Percentiles rank a stretch among this genome's conserved stretches.
Conservation (phyloP, 345 rosid species). For the Clarkia xantiana region DNA sequence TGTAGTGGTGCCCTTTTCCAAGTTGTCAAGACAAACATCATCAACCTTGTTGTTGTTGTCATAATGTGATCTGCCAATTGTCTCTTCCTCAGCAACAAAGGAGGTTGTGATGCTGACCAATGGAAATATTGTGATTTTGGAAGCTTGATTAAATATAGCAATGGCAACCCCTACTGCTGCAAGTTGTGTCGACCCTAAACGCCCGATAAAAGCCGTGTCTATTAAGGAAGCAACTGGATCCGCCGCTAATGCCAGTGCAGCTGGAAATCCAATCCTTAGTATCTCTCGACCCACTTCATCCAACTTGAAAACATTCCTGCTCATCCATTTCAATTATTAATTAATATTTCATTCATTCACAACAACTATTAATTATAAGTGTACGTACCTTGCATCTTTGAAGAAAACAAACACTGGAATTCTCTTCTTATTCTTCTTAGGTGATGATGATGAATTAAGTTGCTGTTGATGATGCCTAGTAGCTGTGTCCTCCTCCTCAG, state of each 20-base stretch:
- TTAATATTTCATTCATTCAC: background rate
- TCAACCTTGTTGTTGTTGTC: conserved; percentile 10
- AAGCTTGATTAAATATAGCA: conserved; percentile 94
- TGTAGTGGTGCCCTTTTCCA: conserved; percentile 21
- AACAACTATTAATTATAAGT: background rate
- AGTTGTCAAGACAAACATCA: conserved; percentile 13
- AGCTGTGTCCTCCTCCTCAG: no score
- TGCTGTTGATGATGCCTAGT: no score
- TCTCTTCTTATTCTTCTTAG: conserved; percentile 13
- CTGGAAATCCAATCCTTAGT: conserved; percentile 68
- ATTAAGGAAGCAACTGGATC: conserved; percentile 89
- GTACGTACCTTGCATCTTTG: conserved; percentile 49
- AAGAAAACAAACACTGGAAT: conserved; percentile 53
- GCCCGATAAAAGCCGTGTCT: conserved; percentile 91
- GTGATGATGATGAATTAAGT: no score
- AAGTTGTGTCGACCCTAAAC: conserved; percentile 65
- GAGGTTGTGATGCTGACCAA: conserved; percentile 85
- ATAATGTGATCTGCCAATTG: conserved; percentile 22
- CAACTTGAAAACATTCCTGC: conserved; percentile 57
- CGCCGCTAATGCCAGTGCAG: conserved; percentile 90
- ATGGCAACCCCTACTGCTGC: conserved; percentile 97
- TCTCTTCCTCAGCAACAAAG: conserved; percentile 94
- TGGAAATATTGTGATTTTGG: conserved; percentile 80
- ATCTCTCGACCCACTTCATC: conserved; percentile 73
- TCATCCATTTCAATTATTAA: background rate